Evolutionary conservation across 768 basidiomycete species (phyloP).

Genomic region (Boletus rubropictus): DNA sequence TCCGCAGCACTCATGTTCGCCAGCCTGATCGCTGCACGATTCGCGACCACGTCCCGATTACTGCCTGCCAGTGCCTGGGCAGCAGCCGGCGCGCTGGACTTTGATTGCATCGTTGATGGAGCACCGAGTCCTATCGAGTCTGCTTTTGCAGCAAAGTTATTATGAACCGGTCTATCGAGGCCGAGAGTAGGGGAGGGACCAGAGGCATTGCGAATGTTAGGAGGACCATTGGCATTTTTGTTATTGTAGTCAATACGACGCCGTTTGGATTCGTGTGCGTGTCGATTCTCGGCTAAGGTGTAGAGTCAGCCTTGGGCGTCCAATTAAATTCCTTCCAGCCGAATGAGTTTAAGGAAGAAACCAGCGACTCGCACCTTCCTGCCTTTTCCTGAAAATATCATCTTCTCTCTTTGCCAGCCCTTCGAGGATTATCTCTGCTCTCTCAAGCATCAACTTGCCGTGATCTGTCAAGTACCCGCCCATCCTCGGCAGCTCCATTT

Average conservation of each 20-base stretch:
- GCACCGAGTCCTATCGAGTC: slow-evolving; percentile 76
- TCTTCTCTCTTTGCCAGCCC: slow-evolving; percentile 92
- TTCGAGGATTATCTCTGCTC: slow-evolving; percentile 92
- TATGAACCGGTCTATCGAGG: slow-evolving; percentile 33
- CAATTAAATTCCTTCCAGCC: slow-evolving; percentile 3
- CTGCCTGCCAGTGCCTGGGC: slow-evolving; percentile 74
- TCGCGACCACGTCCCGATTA: slow-evolving; percentile 87
- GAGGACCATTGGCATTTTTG: slow-evolving; percentile 41
- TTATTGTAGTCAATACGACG: slow-evolving; percentile 54
- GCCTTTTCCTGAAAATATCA: slow-evolving; percentile 87
- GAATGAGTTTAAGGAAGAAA: slow-evolving; percentile 6
- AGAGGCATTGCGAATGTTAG: slow-evolving; percentile 26
- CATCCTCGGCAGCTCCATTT: slow-evolving; percentile 87
- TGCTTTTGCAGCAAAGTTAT: slow-evolving; percentile 69
- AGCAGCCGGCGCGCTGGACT: slow-evolving; percentile 52
- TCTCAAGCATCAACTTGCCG: slow-evolving; percentile 76
- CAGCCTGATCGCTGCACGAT: slow-evolving; percentile 85
- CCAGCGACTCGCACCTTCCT: slow-evolving; percentile 67
- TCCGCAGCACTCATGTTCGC: slow-evolving; percentile 97
- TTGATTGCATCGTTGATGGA: slow-evolving; percentile 51
- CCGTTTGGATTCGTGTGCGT: slow-evolving; percentile 86
- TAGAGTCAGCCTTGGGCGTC: slow-evolving; percentile 11
- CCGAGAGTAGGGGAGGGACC: slow-evolving; percentile 30
- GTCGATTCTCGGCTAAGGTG: slow-evolving; percentile 79
- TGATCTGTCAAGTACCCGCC: slow-evolving; percentile 95